Conservation (phyloP, 768 basidiomycete genomes). For the Tylopilus plumbeoviolaceoides region DNA sequence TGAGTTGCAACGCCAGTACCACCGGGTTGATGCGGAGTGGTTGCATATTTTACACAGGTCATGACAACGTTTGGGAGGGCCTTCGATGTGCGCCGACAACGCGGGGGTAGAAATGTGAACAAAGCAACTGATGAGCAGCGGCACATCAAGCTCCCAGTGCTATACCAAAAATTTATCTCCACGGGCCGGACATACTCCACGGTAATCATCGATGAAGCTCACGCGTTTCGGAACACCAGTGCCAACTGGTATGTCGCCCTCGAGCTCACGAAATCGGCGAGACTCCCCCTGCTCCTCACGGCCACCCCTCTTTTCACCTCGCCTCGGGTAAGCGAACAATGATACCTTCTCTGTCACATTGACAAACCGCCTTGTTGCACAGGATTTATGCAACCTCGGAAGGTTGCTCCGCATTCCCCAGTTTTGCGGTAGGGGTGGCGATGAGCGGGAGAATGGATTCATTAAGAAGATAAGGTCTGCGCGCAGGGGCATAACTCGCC, state of each 20-base stretch:
- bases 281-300: constrained; percentile 3
- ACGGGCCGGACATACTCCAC: background rate
- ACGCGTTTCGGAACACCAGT: constrained; percentile 5
- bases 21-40: no score
- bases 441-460: background rate
- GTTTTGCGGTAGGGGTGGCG: background rate
- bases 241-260: constrained; percentile 3
- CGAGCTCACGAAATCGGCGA: constrained; percentile 1
- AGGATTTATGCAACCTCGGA: constrained; percentile 6
- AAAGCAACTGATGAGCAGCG: constrained; percentile 1
- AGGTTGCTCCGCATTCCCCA: constrained; percentile 3
- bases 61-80: constrained; percentile 8
- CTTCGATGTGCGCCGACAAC: background rate
- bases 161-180: constrained; percentile 5
- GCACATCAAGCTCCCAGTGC: constrained; percentile 6
- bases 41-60: background rate
- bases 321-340: background rate
- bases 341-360: no score
- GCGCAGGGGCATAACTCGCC: background rate
- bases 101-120: constrained; percentile 1
- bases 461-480: constrained; percentile 2
- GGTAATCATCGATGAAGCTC: background rate
- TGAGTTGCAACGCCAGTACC: background rate
- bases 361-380: no score
- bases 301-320: constrained; percentile 5